A percentile compares a stretch with the other conserved stretches of the same genome.
These are phyloP conservation scores for Aurantiochytrium sp. DNA, from an alignment of 108 stramenopile genomes.

Conservation along the genomic window DNA sequence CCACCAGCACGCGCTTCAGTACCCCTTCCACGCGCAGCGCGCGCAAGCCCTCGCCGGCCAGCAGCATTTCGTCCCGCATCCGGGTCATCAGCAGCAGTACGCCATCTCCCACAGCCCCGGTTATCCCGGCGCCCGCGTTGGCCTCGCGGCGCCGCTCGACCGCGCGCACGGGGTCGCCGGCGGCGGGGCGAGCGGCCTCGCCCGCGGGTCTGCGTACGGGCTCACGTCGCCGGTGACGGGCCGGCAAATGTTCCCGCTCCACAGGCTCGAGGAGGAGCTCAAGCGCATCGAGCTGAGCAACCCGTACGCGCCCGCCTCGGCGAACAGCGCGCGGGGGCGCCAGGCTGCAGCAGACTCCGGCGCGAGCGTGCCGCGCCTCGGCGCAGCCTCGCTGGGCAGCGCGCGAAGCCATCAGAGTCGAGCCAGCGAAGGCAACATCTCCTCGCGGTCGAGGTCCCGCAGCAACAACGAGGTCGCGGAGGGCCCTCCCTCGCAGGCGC, in stretches of 20 bases:
- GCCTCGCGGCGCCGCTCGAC: too few species aligned
- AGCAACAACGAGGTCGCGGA: neutral
- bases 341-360: neutral
- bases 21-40: too few species aligned
- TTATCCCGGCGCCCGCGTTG: too few species aligned
- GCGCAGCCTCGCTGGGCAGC: neutral
- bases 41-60: too few species aligned
- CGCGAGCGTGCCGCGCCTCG: neutral
- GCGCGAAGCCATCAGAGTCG: neutral
- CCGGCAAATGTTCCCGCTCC: neutral
- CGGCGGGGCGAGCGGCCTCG: too few species aligned
- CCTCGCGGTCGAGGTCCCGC: neutral
- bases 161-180: too few species aligned
- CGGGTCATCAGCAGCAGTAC: neutral
- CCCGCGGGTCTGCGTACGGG: neutral
- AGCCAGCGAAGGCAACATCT: neutral
- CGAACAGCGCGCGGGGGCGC: neutral
- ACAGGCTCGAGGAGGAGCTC: neutral
- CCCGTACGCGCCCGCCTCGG: neutral
- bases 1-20: too few species aligned
- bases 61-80: neutral
- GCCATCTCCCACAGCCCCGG: too few species aligned
- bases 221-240: neutral
- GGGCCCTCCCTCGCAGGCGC: neutral
- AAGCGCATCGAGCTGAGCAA: neutral